These are phyloP conservation scores for Arctostaphylos glauca DNA, from an alignment of 148 eudicot species.

Conservation along the genomic window DNA sequence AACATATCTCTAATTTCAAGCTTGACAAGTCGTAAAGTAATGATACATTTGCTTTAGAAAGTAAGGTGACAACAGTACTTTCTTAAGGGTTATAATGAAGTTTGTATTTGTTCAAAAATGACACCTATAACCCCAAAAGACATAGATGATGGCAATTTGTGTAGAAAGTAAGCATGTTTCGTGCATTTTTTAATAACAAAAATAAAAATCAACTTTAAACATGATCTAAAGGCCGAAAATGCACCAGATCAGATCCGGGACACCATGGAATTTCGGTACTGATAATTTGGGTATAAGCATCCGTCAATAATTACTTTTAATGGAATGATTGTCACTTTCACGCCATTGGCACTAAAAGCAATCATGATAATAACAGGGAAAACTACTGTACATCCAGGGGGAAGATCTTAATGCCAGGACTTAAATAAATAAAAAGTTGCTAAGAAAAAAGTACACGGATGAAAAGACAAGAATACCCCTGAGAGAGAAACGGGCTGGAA, in stretches of 20 bases:
- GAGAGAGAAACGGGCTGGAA: background rate
- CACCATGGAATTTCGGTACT: too few relatives aligned
- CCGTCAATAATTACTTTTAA: background rate
- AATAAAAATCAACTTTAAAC: too few relatives aligned
- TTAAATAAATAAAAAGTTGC: background rate
- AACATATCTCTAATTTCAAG: background rate
- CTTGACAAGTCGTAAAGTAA: background rate
- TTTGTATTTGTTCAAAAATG: background rate
- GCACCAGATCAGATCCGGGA: too few relatives aligned
- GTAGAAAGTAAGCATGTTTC: too few relatives aligned
- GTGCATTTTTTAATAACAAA: too few relatives aligned
- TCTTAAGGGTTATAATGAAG: background rate
- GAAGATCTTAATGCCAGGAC: background rate
- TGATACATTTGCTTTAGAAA: background rate
- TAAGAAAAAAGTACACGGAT: background rate
- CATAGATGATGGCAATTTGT: too few relatives aligned
- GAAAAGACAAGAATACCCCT: background rate
- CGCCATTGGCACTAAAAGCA: conserved; percentile 8
- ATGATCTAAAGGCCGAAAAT: too few relatives aligned
- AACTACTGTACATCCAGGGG: background rate
- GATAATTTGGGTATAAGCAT: background rate
- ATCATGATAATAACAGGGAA: conserved; percentile 1
- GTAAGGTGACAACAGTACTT: background rate
- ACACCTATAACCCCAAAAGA: too few relatives aligned
- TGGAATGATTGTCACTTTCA: conserved; percentile 14